These are phyloP conservation scores for Jaltomata sinuosa DNA, from an alignment of 257 asterid genomes.

Conservation along the genomic window DNA sequence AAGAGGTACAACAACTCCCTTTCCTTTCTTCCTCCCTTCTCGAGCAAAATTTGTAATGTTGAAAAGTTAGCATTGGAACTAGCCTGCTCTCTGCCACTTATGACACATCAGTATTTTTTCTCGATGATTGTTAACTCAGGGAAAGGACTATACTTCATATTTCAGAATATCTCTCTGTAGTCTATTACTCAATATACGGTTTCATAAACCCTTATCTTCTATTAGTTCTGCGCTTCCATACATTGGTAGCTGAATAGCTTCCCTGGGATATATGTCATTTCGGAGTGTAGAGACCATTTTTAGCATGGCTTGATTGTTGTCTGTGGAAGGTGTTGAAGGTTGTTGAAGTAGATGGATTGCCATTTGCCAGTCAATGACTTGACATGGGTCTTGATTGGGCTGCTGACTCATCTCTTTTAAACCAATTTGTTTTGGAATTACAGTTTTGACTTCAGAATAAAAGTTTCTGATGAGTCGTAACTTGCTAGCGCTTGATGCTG, in stretches of 20 bases:
- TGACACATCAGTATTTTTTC: not conserved
- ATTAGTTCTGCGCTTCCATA: not conserved
- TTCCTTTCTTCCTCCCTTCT: not conserved
- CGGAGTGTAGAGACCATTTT: not conserved
- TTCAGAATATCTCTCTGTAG: not conserved
- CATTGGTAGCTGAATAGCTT: not conserved
- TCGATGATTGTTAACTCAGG: not conserved
- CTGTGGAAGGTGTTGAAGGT: not conserved
- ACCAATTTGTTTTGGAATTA: not conserved
- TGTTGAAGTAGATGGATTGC: not conserved
- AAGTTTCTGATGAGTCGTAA: not conserved
- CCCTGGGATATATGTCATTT: conserved; percentile 1
- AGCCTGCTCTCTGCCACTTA: not conserved
- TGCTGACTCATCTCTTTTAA: not conserved
- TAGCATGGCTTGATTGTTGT: not conserved
- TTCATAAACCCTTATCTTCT: not conserved
- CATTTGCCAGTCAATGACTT: not conserved
- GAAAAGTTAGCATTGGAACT: not conserved
- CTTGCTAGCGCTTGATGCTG: not conserved
- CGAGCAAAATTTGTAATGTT: not conserved
- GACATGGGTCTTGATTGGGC: not conserved
- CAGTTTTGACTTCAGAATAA: not conserved
- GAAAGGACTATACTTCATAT: not conserved
- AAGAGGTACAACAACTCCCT: conserved; percentile 47
- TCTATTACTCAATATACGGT: not conserved